Percentiles rank a stretch among this genome's conserved stretches.
Evolutionary conservation across 768 basidiomycete genomes (phyloP).

Genomic region (Polyporus arcularius): DNA sequence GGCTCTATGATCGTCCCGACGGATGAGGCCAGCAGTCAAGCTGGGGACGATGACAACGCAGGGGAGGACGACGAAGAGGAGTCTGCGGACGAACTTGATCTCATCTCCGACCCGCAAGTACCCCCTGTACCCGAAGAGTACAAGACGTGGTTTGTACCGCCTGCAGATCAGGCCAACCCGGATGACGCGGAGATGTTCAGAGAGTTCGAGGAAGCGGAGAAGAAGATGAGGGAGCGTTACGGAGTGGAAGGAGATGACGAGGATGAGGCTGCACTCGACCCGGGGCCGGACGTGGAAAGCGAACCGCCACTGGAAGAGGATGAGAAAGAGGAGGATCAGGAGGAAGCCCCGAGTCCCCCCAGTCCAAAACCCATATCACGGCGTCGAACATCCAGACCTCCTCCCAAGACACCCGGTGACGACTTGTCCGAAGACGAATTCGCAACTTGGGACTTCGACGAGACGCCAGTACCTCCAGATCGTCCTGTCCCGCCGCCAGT

Average conservation of each 20-base stretch:
- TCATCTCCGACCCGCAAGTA: conserved; percentile 40
- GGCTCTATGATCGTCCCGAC: conserved; percentile 45
- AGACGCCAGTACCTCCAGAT: conserved; percentile 12
- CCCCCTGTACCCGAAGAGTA: conserved; percentile 34
- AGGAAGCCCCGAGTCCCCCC: background rate
- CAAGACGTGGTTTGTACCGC: conserved; percentile 40
- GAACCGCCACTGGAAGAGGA: conserved; percentile 23
- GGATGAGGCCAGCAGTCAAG: conserved; percentile 42
- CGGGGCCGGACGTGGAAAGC: conserved; percentile 5
- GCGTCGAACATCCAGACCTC: conserved; percentile 6
- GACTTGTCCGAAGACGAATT: conserved; percentile 30
- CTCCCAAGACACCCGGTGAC: conserved; percentile 1
- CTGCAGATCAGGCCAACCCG: conserved; percentile 44
- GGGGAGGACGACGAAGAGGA: conserved; percentile 48
- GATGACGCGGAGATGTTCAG: conserved; percentile 62
- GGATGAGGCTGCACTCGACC: background rate
- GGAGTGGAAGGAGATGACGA: conserved; percentile 49
- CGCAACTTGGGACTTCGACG: conserved; percentile 23
- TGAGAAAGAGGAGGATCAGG: background rate
- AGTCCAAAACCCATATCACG: background rate
- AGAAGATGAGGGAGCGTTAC: conserved; percentile 46
- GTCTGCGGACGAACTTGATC: conserved; percentile 56
- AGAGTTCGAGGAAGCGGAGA: conserved; percentile 70
- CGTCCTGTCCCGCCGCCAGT: background rate
- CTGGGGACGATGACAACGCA: conserved; percentile 40